Evolutionary conservation across 805 yeast genomes (phyloP).

Genomic region (Candida chauliodis): DNA sequence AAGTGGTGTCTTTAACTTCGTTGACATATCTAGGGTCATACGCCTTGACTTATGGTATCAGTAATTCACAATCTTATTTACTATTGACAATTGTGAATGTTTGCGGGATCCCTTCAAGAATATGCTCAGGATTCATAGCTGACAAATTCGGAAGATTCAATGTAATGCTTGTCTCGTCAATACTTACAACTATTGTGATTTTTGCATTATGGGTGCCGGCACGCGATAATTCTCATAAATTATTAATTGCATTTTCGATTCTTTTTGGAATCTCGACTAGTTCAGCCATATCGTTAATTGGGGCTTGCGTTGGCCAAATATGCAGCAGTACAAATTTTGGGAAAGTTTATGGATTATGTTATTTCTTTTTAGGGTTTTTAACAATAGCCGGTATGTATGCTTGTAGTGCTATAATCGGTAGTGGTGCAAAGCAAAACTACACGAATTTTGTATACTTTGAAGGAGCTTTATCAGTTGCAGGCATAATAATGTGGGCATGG

Average conservation of each 20-base stretch:
- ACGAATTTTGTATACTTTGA: constrained; percentile 43
- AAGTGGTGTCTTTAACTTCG: constrained; percentile 48
- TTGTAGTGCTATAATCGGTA: constrained; percentile 24
- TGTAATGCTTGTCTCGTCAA: constrained; percentile 20
- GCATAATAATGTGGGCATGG: constrained; percentile 36
- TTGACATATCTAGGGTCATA: constrained; percentile 26
- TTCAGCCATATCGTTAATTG: constrained; percentile 53
- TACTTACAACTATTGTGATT: constrained; percentile 19
- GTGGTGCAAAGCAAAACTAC: constrained; percentile 27
- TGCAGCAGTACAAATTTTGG: constrained; percentile 55
- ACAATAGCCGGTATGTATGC: constrained; percentile 27
- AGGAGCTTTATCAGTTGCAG: constrained; percentile 36
- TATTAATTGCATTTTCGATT: constrained; percentile 43
- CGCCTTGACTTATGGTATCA: constrained; percentile 21
- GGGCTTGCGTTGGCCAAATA: constrained; percentile 58
- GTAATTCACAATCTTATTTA: constrained; percentile 18
- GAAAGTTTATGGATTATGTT: constrained; percentile 50
- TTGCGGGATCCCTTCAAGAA: constrained; percentile 25
- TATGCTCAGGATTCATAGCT: constrained; percentile 24
- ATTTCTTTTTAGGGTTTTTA: constrained; percentile 34
- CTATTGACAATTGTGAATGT: constrained; percentile 26
- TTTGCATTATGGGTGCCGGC: constrained; percentile 31
- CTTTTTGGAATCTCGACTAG: constrained; percentile 56
- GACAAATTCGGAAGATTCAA: constrained; percentile 27
- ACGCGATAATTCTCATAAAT: constrained; percentile 21